Conservation (phyloP, 2,329 filamentous ascomycete species). For the Colletotrichum kahawae region DNA sequence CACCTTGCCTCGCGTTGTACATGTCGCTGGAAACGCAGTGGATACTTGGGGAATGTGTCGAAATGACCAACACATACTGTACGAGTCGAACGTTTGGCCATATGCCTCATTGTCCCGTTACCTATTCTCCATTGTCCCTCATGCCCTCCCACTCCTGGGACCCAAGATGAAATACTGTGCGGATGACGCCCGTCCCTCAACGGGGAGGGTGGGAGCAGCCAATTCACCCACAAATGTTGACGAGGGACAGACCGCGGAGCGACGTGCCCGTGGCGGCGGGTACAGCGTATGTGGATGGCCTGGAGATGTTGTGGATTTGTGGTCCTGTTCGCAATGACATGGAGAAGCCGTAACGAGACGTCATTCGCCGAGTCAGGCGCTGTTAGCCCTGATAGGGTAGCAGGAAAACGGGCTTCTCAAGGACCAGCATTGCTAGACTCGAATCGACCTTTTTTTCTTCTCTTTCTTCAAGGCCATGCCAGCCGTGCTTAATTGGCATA, state of each 20-base stretch:
- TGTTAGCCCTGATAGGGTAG: not conserved
- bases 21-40: not conserved
- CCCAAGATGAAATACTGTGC: not conserved
- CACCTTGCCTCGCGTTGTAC: not conserved
- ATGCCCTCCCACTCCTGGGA: not conserved
- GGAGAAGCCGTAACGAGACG: not conserved
- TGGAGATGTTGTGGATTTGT: not conserved
- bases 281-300: constrained; percentile 13
- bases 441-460: not conserved
- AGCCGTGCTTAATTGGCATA: not conserved
- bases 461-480: not conserved
- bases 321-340: not conserved
- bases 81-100: not conserved
- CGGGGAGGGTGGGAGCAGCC: not conserved
- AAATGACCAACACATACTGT: not conserved
- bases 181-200: not conserved
- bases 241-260: not conserved
- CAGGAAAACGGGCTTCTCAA: not conserved
- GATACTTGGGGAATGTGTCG: not conserved
- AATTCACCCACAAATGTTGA: not conserved
- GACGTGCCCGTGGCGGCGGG: not conserved
- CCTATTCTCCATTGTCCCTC: not conserved
- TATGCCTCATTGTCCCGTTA: not conserved
- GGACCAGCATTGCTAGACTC: not conserved
- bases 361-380: constrained; percentile 11